Evolutionary conservation across 2,329 filamentous ascomycete species (phyloP).

Genomic region (Scopulariopsis brevicaulis): DNA sequence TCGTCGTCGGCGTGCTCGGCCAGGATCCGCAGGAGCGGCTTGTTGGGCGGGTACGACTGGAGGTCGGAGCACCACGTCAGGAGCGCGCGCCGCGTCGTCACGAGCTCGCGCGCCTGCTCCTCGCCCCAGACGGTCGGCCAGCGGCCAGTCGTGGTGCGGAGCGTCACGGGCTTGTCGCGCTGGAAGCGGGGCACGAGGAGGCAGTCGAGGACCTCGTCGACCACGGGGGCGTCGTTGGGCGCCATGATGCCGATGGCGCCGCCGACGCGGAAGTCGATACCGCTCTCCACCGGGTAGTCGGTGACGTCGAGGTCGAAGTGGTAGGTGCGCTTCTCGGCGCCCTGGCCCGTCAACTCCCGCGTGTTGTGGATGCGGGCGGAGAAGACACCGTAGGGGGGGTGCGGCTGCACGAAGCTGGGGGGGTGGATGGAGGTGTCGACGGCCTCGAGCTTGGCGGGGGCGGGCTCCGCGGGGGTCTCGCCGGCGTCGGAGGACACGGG

Average conservation of each 20-base stretch:
- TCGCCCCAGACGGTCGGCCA: conserved; percentile 99
- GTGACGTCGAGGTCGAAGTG: conserved; percentile 97
- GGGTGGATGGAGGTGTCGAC: conserved; percentile 58
- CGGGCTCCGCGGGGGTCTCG: conserved; percentile 13
- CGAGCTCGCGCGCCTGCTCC: conserved; percentile 70
- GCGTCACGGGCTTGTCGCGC: conserved; percentile 69
- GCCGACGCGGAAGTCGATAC: conserved; percentile 89
- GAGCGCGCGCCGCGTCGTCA: conserved; percentile 84
- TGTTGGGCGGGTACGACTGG: conserved; percentile 84
- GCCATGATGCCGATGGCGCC: conserved; percentile 91
- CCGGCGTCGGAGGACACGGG: conserved; percentile 2
- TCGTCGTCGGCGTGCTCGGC: conserved; percentile 72
- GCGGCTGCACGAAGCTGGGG: conserved; percentile 83
- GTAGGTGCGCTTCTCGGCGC: conserved; percentile 92
- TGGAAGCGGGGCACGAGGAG: conserved; percentile 72
- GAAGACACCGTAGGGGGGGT: conserved; percentile 86
- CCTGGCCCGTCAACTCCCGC: conserved; percentile 74
- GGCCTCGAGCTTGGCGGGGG: conserved; percentile 20
- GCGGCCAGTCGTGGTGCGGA: conserved; percentile 70
- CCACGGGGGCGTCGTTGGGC: conserved; percentile 65
- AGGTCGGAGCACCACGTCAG: conserved; percentile 93
- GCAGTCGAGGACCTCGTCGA: conserved; percentile 75
- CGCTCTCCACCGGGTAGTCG: conserved; percentile 77
- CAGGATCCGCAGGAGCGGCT: conserved; percentile 71
- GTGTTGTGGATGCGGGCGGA: conserved; percentile 78